Percentiles rank a stretch among this genome's conserved stretches.
Evolutionary conservation across 2,329 filamentous ascomycete genomes (phyloP).

Genomic region (Hymenotorrendiella dingleyae): DNA sequence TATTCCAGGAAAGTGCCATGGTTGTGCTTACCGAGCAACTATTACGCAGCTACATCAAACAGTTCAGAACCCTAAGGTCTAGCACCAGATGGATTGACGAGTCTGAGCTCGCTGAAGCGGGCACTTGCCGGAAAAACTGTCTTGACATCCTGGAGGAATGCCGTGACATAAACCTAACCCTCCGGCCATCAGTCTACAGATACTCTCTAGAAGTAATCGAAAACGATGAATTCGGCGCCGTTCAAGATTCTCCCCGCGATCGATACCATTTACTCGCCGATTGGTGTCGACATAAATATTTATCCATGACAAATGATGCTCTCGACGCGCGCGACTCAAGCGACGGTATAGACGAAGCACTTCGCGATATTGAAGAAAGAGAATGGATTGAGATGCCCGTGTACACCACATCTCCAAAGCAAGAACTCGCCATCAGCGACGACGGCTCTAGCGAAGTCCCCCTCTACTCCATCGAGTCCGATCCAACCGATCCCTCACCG

Average conservation of each 20-base stretch:
- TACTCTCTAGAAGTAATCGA: constrained; percentile 17
- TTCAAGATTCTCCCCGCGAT: not conserved
- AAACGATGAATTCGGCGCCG: constrained; percentile 4
- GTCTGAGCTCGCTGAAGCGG: constrained; percentile 1
- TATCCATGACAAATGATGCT: constrained; percentile 7
- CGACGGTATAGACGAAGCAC: not conserved
- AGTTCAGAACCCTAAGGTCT: constrained; percentile 4
- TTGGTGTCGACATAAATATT: constrained; percentile 15
- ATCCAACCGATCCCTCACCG: not conserved
- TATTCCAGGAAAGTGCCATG: constrained; percentile 16
- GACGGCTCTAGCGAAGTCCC: not conserved
- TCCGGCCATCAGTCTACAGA: constrained; percentile 16
- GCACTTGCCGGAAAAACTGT: constrained; percentile 7
- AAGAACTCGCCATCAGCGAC: not conserved
- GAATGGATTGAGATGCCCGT: constrained; percentile 1
- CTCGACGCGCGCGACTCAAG: not conserved
- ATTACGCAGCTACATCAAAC: constrained; percentile 6
- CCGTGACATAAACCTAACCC: constrained; percentile 6
- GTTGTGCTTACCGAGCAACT: constrained; percentile 17
- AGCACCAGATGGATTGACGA: not conserved
- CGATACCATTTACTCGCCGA: constrained; percentile 6
- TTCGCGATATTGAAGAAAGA: constrained; percentile 1
- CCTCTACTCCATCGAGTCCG: not conserved
- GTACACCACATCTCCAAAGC: not conserved
- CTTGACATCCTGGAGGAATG: constrained; percentile 17